Evolutionary conservation across 108 stramenopile genomes (phyloP), one percentile per base, ranked within the genome.

Genomic region (Discostella stelligeroides): DNA sequence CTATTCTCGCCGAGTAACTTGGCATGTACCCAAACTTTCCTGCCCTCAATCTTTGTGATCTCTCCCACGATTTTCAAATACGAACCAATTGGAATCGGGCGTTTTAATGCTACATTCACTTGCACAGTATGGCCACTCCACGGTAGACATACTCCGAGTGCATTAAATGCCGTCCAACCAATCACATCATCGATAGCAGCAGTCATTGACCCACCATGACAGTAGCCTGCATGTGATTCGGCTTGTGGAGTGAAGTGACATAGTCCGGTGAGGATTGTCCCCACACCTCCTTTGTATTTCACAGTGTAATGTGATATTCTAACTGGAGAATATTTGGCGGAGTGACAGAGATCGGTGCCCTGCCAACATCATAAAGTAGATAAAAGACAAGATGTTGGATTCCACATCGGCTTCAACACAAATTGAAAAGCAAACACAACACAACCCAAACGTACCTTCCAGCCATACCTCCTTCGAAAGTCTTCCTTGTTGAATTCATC

Each of bases 71-170:
- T 73, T 23, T 76, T 47, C 63, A 95, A 66, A 45, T 75, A 66
- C 13, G 80, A 68, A 13, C 74, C 91, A 0, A 95, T 86, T 9
- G 60, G 39, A 47, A 95, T 74, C 4, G 91, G 88, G 24, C 69
- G 67, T 47, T 68, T 76, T 53, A 95, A 73, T 0, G 39, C 51
- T 11, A 84, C 84, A 66, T 95, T 95, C 29, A 95, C 77, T 71
- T 95, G 94, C 10, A 88, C 94, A 11, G 94, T 95, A 51, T 72
- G 88, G 20, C 94, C 94, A 55, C 86, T 81, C 94, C 94, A 95
- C 10, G 91, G 86, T 8, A 46, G 18, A 59, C 86, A 90, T 42
- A 45, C 34, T 20, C 89, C 91, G n/a, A 82, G 86, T 0, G 62
- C 82, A 54, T 82, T 63, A 76, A 95, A 95, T 0, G 85, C 88